phyloP scores from a whole-genome alignment of 805 yeast genomes.

The Lipomyces yamadae region DNA sequence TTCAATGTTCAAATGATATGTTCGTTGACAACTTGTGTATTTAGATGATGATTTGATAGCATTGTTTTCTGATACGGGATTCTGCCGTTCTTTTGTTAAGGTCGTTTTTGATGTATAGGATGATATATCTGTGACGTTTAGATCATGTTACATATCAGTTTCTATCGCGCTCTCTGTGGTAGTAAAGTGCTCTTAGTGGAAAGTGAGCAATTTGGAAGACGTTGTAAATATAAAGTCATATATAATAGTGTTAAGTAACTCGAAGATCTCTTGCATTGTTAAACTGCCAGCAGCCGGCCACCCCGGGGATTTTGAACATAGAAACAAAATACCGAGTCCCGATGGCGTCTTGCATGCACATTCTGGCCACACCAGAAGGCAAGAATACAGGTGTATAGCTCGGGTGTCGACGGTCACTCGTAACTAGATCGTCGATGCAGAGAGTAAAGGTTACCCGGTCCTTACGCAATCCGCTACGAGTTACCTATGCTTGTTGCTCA shows the following conservation, averaged over 20 bases:
- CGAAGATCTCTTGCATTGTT: neutral
- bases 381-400: too few species aligned
- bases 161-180: neutral
- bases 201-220: neutral
- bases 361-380: too few species aligned
- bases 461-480: too few species aligned
- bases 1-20: neutral
- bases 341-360: too few species aligned
- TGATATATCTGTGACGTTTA: neutral
- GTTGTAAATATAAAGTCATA: neutral
- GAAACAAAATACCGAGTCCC: too few species aligned
- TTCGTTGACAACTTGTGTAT: neutral
- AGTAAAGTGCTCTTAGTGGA: neutral
- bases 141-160: neutral
- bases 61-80: neutral
- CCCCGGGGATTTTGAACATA: too few species aligned
- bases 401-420: too few species aligned
- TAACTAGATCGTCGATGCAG: too few species aligned
- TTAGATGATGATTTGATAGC: neutral
- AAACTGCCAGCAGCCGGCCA: too few species aligned
- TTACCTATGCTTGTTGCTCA: neutral
- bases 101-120: neutral
- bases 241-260: neutral
- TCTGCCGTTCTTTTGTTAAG: neutral
- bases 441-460: too few species aligned